Evolutionary conservation across 2,329 filamentous ascomycete species (phyloP), one percentile per base, ranked within the genome.

Genomic region (Rutstroemia sp.): DNA sequence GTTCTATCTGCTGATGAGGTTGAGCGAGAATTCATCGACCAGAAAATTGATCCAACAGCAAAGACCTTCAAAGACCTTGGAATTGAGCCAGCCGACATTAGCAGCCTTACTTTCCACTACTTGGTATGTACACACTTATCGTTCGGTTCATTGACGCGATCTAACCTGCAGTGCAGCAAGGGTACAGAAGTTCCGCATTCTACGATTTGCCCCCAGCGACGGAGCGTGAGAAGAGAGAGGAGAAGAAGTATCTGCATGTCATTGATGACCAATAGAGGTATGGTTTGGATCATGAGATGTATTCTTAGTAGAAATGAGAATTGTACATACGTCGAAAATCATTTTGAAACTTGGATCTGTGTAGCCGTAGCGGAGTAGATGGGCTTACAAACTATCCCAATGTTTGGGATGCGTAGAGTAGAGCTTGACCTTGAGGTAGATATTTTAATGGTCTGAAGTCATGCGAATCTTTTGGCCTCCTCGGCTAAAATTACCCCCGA

Each of bases 171-270:
- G 45, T 64, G 63, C 66, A 92, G 89, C 88, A 95, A 88, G 87
- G 85, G 72, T 96, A 90, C 79, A 87, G 94, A 71, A 92, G 88
- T 74, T 82, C 87, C 57, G 82, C 85, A 67, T 94, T 86, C 81
- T 96, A 95, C 74, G 92, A 99, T 71, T 80, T 97, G 64, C 94
- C 94, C 51, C 92, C 94, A 49, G 86, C 92, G 68, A 96, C 92
- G 37, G 92, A 96, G 77, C 88, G 87, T 73, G 94, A 99, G 80
- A 94, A 86, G 81, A 81, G 82, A 67, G 92, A 97, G 73, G 92
- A 97, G 75, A 94, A 86, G 82, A 94, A 96, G 79, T 99, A 95
- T 73, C 77, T 97, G 72, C 94, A 99, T 73, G 92, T 99, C 60
- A 77, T 90, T 70, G 90, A 95, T 71, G 87, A 94, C 72, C 83